Base-by-base conservation (phyloP, 176 grass and related monocot genomes). In the Otatea glauca region DNA sequence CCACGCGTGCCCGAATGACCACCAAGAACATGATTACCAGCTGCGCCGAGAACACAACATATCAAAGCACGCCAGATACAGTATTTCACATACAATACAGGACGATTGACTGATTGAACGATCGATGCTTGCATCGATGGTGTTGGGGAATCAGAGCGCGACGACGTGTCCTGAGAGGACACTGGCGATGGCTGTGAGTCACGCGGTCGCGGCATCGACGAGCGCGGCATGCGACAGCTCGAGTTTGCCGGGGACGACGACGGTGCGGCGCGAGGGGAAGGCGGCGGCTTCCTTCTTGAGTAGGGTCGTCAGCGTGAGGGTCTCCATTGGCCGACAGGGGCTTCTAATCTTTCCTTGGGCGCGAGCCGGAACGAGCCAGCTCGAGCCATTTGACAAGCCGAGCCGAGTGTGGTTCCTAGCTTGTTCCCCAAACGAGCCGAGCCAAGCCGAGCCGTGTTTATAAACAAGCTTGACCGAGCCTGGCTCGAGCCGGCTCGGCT, bases 101-200 rank as follows among this genome's bases (percentile, higher is more conserved):
- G 1, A 42, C 12, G 53, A 17, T 15, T n/a, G n/a, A n/a, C n/a
- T n/a, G n/a, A n/a, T n/a, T n/a, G n/a, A n/a, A n/a, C 10, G 69
- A 50, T 23, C 0, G 20, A 49, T 39, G 61, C 29, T 14, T 55
- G 84, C 91, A 88, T 98, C 96, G 70, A 91, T 42, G 41, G 96
- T 95, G 85, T 96, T 99, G 64, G 93, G 93, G 86, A 99, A 99
- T 49, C 74, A 38, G 59, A 99, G 83, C 25, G 93, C 93, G 65
- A 99, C 87, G 55, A 87, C 88, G 55, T 92, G 85, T 0, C 91
- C 93, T 0, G 86, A 81, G 21, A 80, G 83, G 32, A 94, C 16
- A 0, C 88, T 90, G 6, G 65, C 77, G 4, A 17, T 64, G 5
- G 73, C 70, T 13, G 61, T 70, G 23, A 94, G 84, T 4, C 82